phyloP scores from a whole-genome alignment of 352 stramenopile genomes.

The Phytophthora vignae region DNA sequence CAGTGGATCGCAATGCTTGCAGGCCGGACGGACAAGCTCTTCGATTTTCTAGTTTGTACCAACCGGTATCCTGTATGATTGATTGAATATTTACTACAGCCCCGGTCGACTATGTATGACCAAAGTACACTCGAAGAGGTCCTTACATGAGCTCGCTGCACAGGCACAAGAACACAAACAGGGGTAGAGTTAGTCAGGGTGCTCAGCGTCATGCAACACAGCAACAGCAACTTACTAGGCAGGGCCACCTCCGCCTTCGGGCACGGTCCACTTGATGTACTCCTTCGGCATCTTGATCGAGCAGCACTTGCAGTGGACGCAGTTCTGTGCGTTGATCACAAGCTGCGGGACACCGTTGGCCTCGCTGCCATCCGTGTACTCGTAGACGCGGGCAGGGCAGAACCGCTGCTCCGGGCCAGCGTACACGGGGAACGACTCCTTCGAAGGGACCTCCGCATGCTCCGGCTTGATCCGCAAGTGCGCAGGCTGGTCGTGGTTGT shows the following conservation, averaged over 20 bases:
- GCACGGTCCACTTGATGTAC: conserved; percentile 99
- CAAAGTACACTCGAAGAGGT: conserved; percentile 18
- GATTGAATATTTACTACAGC: conserved; percentile 52
- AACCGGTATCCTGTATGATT: conserved; percentile 32
- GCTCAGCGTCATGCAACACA: background rate
- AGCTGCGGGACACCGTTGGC: conserved; percentile 90
- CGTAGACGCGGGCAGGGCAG: conserved; percentile 98
- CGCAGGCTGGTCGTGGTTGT: conserved; percentile 98
- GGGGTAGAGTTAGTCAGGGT: conserved; percentile 43
- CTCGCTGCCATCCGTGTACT: conserved; percentile 96
- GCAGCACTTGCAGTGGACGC: conserved; percentile 99
- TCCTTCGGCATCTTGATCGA: conserved; percentile 99
- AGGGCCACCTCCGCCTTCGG: conserved; percentile 97
- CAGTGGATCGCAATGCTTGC: no score
- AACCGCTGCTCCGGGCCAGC: conserved; percentile 97
- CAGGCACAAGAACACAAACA: conserved; percentile 10
- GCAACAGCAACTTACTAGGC: conserved; percentile 93
- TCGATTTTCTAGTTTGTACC: conserved; percentile 15
- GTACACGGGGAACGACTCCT: conserved; percentile 93
- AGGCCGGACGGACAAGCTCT: background rate
- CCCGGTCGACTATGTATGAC: conserved; percentile 12
- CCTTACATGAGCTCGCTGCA: conserved; percentile 80
- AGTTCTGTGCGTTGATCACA: conserved; percentile 99
- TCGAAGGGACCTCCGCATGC: conserved; percentile 83
- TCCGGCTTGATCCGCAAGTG: conserved; percentile 97